Percentiles rank a stretch among this genome's conserved stretches.
These are phyloP conservation scores for Claviceps sp. DNA, from an alignment of 2,329 filamentous ascomycete genomes.

Conservation along the genomic window DNA sequence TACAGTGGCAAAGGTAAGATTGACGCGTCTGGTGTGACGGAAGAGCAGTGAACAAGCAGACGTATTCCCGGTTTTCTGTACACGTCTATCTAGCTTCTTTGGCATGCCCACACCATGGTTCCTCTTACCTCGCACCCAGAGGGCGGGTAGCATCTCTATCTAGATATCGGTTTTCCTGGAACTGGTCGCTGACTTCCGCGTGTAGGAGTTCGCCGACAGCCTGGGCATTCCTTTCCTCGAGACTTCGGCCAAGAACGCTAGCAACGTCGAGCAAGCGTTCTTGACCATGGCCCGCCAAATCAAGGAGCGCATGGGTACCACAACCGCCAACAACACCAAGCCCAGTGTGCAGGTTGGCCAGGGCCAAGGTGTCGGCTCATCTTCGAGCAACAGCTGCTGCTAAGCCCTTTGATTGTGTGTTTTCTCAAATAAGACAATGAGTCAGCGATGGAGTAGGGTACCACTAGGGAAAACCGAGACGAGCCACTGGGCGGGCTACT, in stretches of 20 bases:
- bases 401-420: conserved; percentile 33
- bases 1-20: conserved; percentile 87
- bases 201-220: conserved; percentile 94
- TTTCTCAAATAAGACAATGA: not conserved
- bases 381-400: conserved; percentile 79
- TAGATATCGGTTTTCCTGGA: not conserved
- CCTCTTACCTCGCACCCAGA: no score
- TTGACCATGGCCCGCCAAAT: conserved; percentile 99
- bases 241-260: conserved; percentile 98
- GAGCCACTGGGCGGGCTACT: conserved; percentile 17
- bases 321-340: conserved; percentile 93
- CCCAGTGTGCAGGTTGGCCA: conserved; percentile 91
- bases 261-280: conserved; percentile 99
- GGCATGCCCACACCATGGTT: not conserved
- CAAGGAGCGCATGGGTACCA: conserved; percentile 98
- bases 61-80: no score
- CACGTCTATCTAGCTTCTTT: not conserved
- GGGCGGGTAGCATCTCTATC: not conserved
- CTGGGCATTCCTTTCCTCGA: conserved; percentile 98
- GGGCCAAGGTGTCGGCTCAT: conserved; percentile 84
- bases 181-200: conserved; percentile 9
- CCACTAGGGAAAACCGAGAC: conserved; percentile 12
- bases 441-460: conserved; percentile 2
- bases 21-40: conserved; percentile 1
- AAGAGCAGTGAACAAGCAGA: not conserved